Percentiles rank a stretch among this genome's conserved stretches.
Conservation (phyloP, 768 basidiomycete genomes). For the Pleurotus sapidus region DNA sequence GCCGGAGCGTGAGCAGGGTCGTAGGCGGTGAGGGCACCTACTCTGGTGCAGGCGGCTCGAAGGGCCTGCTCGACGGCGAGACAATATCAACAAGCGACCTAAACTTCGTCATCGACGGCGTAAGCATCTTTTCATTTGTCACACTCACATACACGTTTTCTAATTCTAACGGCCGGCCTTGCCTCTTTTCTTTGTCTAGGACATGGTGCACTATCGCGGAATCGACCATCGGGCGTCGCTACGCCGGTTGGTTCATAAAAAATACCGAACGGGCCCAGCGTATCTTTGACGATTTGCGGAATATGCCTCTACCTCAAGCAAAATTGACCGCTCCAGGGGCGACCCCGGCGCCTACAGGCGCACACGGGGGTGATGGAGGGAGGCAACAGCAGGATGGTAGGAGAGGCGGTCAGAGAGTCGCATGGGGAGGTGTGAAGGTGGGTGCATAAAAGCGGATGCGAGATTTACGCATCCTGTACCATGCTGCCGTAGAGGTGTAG, state of each 20-base stretch:
- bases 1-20: conserved; percentile 71
- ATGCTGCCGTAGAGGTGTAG: too few relatives aligned
- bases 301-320: conserved; percentile 43
- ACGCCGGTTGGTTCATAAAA: conserved; percentile 97
- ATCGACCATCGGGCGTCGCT: conserved; percentile 88
- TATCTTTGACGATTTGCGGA: conserved; percentile 75
- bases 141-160: background rate
- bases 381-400: conserved; percentile 25
- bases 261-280: conserved; percentile 91
- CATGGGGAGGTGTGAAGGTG: conserved; percentile 53
- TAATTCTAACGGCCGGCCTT: background rate
- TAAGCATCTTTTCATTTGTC: conserved; percentile 30
- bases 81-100: conserved; percentile 89
- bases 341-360: conserved; percentile 17
- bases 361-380: conserved; percentile 10
- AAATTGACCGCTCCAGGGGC: conserved; percentile 17
- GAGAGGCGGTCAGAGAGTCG: conserved; percentile 54
- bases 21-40: conserved; percentile 37
- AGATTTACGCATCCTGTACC: too few relatives aligned
- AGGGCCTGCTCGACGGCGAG: conserved; percentile 77
- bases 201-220: conserved; percentile 97
- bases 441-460: background rate
- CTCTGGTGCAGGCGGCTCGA: background rate
- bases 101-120: conserved; percentile 94
- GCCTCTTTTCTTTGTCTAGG: conserved; percentile 40